Percentiles rank a stretch among this genome's conserved stretches.
phyloP scores from a whole-genome alignment of 257 asterid species.

The Buddleja alternifolia region DNA sequence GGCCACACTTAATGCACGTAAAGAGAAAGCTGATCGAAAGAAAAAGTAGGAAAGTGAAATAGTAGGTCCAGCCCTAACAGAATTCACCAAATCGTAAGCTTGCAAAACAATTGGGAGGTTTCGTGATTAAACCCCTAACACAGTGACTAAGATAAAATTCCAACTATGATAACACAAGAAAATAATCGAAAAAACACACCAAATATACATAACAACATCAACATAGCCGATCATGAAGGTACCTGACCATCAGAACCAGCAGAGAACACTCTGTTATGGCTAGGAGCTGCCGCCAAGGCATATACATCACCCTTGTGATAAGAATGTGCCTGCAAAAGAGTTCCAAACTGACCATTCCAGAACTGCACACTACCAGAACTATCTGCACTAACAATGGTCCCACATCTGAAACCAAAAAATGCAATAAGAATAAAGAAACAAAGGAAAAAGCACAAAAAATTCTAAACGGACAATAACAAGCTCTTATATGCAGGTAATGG shows the following conservation, averaged over 20 bases:
- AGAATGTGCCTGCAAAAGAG: conserved; percentile 83
- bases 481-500: not conserved
- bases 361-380: conserved; percentile 89
- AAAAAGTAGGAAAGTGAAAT: not conserved
- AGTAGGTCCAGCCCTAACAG: not conserved
- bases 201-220: not conserved
- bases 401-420: conserved; percentile 45
- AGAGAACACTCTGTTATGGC: conserved; percentile 84
- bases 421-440: not conserved
- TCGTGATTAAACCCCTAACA: conserved; percentile 3
- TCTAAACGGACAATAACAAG: not conserved
- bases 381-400: conserved; percentile 75
- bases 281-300: conserved; percentile 87
- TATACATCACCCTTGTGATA: conserved; percentile 90
- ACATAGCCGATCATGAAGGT: conserved; percentile 22
- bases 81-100: not conserved
- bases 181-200: not conserved
- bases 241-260: conserved; percentile 99
- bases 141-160: not conserved
- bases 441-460: not conserved
- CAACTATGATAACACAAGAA: not conserved
- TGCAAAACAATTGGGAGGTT: not conserved
- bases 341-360: conserved; percentile 91
- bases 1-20: not conserved
- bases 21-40: not conserved